Percentiles rank a stretch among this genome's conserved stretches.
Evolutionary conservation across 2,329 filamentous ascomycete genomes (phyloP).

Genomic region (Blastomyces gilchristii): DNA sequence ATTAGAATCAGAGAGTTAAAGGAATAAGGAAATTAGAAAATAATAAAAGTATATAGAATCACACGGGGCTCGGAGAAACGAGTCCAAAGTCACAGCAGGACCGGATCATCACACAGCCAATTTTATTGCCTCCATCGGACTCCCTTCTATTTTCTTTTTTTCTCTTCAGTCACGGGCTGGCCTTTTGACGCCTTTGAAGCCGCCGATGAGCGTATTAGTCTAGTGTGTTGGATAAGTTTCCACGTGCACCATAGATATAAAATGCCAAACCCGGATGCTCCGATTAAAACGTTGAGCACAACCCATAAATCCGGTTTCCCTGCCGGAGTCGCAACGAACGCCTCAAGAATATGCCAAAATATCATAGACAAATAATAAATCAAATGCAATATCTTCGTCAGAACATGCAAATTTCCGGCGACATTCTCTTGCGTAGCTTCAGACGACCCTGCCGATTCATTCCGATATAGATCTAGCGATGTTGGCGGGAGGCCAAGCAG

Average conservation of each 20-base stretch:
- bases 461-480: conserved; percentile 57
- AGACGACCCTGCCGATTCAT: conserved; percentile 25
- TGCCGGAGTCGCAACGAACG: conserved; percentile 54
- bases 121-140: not conserved
- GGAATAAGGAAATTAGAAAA: not conserved
- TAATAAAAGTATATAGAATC: not conserved
- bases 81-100: not conserved
- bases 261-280: conserved; percentile 71
- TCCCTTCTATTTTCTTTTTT: conserved; percentile 9
- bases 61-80: not conserved
- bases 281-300: conserved; percentile 78
- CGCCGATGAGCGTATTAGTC: not conserved
- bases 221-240: conserved; percentile 39
- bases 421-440: conserved; percentile 29
- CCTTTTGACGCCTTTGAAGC: not conserved
- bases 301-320: conserved; percentile 91
- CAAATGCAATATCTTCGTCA: conserved; percentile 61
- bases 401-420: conserved; percentile 40
- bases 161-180: not conserved
- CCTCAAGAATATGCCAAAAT: conserved; percentile 69
- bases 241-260: conserved; percentile 89
- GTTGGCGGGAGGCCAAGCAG: conserved; percentile 77
- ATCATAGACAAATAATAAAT: conserved; percentile 68
- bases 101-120: not conserved
- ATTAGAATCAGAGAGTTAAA: not conserved